These are phyloP conservation scores for Clohesyomyces aquaticus DNA, from an alignment of 495 filamentous ascomycete species.

Conservation along the genomic window DNA sequence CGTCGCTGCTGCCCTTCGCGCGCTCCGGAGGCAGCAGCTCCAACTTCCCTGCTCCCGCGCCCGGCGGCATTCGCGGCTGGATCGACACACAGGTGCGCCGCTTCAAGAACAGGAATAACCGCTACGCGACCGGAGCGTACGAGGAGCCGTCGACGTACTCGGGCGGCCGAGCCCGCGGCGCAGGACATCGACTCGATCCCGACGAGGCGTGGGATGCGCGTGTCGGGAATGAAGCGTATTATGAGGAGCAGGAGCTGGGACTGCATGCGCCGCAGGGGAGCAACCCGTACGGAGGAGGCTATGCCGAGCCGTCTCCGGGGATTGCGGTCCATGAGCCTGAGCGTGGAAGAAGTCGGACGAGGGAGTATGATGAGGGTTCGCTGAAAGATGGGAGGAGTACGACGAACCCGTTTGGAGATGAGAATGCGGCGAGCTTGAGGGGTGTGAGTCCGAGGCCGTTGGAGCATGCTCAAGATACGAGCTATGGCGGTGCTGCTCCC, in stretches of 20 bases:
- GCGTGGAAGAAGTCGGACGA: conserved; percentile 42
- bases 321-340: conserved; percentile 22
- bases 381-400: conserved; percentile 36
- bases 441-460: conserved; percentile 49
- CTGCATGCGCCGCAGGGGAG: conserved; percentile 47
- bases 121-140: conserved; percentile 65
- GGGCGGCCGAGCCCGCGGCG: conserved; percentile 41
- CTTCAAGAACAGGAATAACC: conserved; percentile 53
- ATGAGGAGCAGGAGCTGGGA: conserved; percentile 67
- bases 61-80: conserved; percentile 64
- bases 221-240: conserved; percentile 66
- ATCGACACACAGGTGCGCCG: conserved; percentile 56
- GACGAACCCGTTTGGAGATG: conserved; percentile 50
- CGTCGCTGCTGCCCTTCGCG: conserved; percentile 64
- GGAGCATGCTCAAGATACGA: conserved; percentile 37
- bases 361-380: conserved; percentile 43
- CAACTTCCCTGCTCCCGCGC: conserved; percentile 56
- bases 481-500: conserved; percentile 31
- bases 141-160: conserved; percentile 54
- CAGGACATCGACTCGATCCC: conserved; percentile 60
- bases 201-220: conserved; percentile 75
- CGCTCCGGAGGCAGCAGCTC: conserved; percentile 57
- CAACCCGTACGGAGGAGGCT: conserved; percentile 35
- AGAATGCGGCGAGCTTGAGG: conserved; percentile 46
- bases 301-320: conserved; percentile 36